phyloP scores from a whole-genome alignment of 2,329 filamentous ascomycete genomes.

The Colletotrichum musicola region DNA sequence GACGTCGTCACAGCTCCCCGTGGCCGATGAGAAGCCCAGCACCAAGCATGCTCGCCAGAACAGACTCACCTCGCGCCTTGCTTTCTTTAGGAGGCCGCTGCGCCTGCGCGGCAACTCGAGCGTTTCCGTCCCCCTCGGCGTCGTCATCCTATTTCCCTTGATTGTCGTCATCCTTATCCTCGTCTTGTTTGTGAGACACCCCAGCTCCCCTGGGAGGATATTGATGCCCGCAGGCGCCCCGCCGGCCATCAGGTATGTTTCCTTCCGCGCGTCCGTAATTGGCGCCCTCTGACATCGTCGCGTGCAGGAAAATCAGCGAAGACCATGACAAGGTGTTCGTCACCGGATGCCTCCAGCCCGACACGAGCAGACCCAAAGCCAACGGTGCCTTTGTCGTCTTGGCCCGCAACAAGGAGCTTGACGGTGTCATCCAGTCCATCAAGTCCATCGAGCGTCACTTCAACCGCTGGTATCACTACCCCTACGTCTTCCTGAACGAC shows the following conservation, averaged over 20 bases:
- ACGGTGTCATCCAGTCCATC: constrained; percentile 94
- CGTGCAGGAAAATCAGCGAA: constrained; percentile 89
- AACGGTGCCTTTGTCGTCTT: constrained; percentile 97
- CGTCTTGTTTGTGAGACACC: constrained; percentile 89
- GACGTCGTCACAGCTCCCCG: constrained; percentile 59
- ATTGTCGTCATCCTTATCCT: constrained; percentile 93
- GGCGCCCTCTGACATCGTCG: constrained; percentile 21
- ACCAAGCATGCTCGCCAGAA: constrained; percentile 52
- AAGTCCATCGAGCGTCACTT: constrained; percentile 99
- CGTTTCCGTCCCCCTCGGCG: constrained; percentile 90
- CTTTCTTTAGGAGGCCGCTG: constrained; percentile 88
- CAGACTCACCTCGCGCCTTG: constrained; percentile 66
- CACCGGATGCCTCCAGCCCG: constrained; percentile 86
- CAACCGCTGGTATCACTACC: constrained; percentile 99
- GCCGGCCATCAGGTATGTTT: constrained; percentile 84
- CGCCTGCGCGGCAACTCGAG: constrained; percentile 91
- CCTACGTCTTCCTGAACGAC: constrained; percentile 98
- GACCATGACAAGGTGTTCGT: constrained; percentile 97
- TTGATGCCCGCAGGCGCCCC: constrained; percentile 90
- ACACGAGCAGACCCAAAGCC: constrained; percentile 82
- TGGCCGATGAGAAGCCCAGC: constrained; percentile 62
- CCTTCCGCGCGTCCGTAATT: neutral
- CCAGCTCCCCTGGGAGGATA: constrained; percentile 83
- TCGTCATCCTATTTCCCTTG: constrained; percentile 92
- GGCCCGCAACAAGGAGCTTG: constrained; percentile 94